Evolutionary conservation across 768 basidiomycete genomes (phyloP).

Genomic region (Pulveroboletus ravenelii): DNA sequence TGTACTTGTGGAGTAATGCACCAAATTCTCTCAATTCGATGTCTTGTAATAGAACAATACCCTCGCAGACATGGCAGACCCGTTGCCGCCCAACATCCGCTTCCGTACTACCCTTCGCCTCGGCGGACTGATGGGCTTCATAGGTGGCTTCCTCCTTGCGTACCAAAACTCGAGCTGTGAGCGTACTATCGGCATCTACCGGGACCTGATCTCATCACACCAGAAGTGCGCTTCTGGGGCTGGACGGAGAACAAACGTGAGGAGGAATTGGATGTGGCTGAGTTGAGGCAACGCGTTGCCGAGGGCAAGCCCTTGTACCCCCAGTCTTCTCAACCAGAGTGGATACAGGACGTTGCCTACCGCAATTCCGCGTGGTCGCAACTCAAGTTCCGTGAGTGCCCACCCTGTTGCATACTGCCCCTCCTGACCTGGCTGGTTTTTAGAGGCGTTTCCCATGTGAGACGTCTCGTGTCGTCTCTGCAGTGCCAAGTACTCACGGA

Average conservation of each 20-base stretch:
- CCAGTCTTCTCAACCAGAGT: constrained; percentile 71
- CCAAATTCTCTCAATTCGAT: constrained; percentile 2
- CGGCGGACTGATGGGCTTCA: constrained; percentile 76
- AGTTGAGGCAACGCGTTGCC: constrained; percentile 67
- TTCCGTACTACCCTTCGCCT: constrained; percentile 42
- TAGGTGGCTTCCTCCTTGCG: constrained; percentile 88
- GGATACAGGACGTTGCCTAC: constrained; percentile 83
- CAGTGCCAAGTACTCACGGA: constrained; percentile 4
- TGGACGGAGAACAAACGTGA: constrained; percentile 89
- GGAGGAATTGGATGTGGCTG: constrained; percentile 68
- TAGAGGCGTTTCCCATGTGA: constrained; percentile 76
- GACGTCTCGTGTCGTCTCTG: constrained; percentile 20
- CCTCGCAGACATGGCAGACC: constrained; percentile 43
- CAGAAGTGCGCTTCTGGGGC: constrained; percentile 87
- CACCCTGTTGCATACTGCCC: constrained; percentile 1
- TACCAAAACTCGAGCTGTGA: constrained; percentile 87
- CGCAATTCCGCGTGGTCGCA: constrained; percentile 92
- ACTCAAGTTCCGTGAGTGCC: constrained; percentile 78
- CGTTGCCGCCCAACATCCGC: constrained; percentile 32
- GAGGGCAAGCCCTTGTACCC: constrained; percentile 88
- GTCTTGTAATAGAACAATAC: constrained; percentile 9
- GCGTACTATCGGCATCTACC: constrained; percentile 24
- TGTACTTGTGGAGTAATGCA: constrained; percentile 75
- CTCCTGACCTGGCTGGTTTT: constrained; percentile 12
- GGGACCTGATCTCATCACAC: constrained; percentile 12